Evolutionary conservation across 2,329 filamentous ascomycete genomes (phyloP).

Genomic region (Biscogniauxia marginata): DNA sequence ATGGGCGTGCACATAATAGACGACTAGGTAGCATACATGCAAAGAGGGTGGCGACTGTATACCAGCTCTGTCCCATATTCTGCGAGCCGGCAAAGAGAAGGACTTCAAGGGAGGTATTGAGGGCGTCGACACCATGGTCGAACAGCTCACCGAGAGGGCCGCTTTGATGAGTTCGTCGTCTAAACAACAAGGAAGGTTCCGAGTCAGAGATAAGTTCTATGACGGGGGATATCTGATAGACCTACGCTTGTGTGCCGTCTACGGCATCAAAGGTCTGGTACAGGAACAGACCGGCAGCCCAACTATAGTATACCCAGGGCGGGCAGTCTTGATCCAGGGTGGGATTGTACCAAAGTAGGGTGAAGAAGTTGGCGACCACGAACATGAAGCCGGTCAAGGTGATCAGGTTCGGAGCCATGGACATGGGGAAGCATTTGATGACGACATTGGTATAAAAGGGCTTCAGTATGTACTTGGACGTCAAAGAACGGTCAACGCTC

Average conservation of each 20-base stretch:
- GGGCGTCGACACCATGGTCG: constrained; percentile 94
- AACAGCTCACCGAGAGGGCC: constrained; percentile 95
- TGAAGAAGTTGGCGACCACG: constrained; percentile 84
- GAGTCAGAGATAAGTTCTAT: constrained; percentile 10
- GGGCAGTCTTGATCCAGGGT: constrained; percentile 91
- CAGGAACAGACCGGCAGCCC: constrained; percentile 84
- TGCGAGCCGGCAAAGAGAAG: constrained; percentile 88
- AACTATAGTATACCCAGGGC: constrained; percentile 90
- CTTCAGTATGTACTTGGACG: constrained; percentile 92
- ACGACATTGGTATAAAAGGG: constrained; percentile 96
- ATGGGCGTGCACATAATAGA: neutral
- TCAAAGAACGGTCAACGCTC: constrained; percentile 82
- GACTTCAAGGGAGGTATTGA: constrained; percentile 93
- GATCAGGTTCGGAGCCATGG: constrained; percentile 87
- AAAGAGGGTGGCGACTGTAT: constrained; percentile 79
- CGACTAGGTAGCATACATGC: constrained; percentile 56
- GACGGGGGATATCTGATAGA: constrained; percentile 3
- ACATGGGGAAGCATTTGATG: constrained; percentile 92
- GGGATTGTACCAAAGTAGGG: constrained; percentile 95
- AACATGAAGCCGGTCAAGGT: constrained; percentile 90
- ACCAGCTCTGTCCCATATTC: constrained; percentile 92
- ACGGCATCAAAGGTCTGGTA: constrained; percentile 99
- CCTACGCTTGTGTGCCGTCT: constrained; percentile 88
- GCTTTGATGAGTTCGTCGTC: constrained; percentile 84
- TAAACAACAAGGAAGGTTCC: constrained; percentile 32